Evolutionary conservation across 2,329 filamentous ascomycete species (phyloP).

Genomic region (Ophidiomyces ophidiicola): DNA sequence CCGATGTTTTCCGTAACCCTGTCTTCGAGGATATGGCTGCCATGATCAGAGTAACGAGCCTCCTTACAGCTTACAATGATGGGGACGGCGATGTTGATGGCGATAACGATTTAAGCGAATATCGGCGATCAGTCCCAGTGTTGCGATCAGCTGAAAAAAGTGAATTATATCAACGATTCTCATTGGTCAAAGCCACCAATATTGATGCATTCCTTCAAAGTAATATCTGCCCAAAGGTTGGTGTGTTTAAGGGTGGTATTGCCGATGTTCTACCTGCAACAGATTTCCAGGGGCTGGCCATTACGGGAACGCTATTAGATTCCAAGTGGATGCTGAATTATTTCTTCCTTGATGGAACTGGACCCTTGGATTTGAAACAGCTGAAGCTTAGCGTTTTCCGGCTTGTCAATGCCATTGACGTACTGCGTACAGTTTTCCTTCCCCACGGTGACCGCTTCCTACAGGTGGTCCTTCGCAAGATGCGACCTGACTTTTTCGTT

Average conservation of each 20-base stretch:
- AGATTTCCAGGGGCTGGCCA: slow-evolving; percentile 46
- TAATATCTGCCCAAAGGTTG: slow-evolving; percentile 36
- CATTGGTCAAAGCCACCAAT: slow-evolving; percentile 17
- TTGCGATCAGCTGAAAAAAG: slow-evolving; percentile 11
- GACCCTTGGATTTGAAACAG: slow-evolving; percentile 41
- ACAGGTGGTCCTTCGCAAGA: slow-evolving; percentile 46
- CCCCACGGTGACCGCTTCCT: slow-evolving; percentile 40
- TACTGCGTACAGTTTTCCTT: slow-evolving; percentile 55
- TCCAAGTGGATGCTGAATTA: slow-evolving; percentile 51
- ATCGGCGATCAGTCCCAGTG: slow-evolving; percentile 8
- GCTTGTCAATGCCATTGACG: slow-evolving; percentile 50
- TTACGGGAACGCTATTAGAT: slow-evolving; percentile 43
- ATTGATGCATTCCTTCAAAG: slow-evolving; percentile 31
- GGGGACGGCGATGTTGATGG: slow-evolving; percentile 3
- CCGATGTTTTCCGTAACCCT: slow-evolving; percentile 34
- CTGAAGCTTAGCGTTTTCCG: slow-evolving; percentile 33
- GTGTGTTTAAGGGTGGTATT: slow-evolving; percentile 37
- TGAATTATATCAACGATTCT: slow-evolving; percentile 15
- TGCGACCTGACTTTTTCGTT: slow-evolving; percentile 39
- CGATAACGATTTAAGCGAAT: slow-evolving; percentile 6
- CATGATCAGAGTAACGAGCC: slow-evolving; percentile 17
- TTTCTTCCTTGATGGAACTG: slow-evolving; percentile 45
- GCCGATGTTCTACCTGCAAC: slow-evolving; percentile 42
- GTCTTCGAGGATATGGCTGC: slow-evolving; percentile 31
- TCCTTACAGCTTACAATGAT: slow-evolving; percentile 13